Percentiles rank a stretch among this genome's conserved stretches.
phyloP scores from a whole-genome alignment of 108 stramenopile genomes.

The Chaetoceros tenuissimus region DNA sequence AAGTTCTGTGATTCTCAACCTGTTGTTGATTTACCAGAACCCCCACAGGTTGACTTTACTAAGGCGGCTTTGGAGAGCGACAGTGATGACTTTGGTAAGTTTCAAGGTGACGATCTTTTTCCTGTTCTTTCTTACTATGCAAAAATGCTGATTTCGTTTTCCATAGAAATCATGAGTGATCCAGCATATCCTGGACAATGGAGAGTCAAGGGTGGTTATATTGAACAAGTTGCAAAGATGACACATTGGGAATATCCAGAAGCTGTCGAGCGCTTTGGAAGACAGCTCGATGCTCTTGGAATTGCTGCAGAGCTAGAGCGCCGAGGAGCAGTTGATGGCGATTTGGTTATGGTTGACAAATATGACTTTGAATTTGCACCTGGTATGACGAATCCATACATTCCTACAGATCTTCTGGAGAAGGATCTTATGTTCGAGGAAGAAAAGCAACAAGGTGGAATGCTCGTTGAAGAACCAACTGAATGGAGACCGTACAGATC shows the following conservation, averaged over 20 bases:
- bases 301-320: slow-evolving; percentile 59
- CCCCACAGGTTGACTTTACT: slow-evolving; percentile 74
- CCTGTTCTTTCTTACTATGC: neutral
- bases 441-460: slow-evolving; percentile 24
- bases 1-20: slow-evolving; percentile 80
- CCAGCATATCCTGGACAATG: slow-evolving; percentile 88
- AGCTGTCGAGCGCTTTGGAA: slow-evolving; percentile 84
- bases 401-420: slow-evolving; percentile 78
- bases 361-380: slow-evolving; percentile 87
- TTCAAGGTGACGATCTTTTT: neutral
- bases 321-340: slow-evolving; percentile 78
- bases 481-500: slow-evolving; percentile 62
- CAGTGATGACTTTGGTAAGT: slow-evolving; percentile 76
- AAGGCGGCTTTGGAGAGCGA: slow-evolving; percentile 71
- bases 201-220: slow-evolving; percentile 70
- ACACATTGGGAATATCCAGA: slow-evolving; percentile 93
- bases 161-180: slow-evolving; percentile 69
- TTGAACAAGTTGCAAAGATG: slow-evolving; percentile 87
- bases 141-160: neutral
- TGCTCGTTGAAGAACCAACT: slow-evolving; percentile 19
- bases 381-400: slow-evolving; percentile 69
- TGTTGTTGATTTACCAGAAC: slow-evolving; percentile 54
- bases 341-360: slow-evolving; percentile 84
- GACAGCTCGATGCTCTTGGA: slow-evolving; percentile 78
- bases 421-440: slow-evolving; percentile 37